Evolutionary conservation across 495 filamentous ascomycete genomes (phyloP).

Genomic region (Talaromyces ruber): DNA sequence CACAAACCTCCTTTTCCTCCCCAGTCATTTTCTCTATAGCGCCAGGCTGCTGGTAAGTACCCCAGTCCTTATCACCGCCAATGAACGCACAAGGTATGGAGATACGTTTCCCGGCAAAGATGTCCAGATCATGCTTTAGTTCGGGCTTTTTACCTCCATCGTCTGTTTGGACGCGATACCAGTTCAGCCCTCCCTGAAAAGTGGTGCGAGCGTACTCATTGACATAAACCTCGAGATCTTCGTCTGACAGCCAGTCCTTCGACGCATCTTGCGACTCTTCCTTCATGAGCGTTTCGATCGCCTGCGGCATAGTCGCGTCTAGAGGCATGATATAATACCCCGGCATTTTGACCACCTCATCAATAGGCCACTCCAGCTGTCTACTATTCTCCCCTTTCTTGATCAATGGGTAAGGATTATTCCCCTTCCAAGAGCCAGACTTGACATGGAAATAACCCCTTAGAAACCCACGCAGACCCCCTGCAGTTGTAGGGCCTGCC

Average conservation of each 20-base stretch:
- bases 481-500: constrained; percentile 34
- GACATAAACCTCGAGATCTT: constrained; percentile 52
- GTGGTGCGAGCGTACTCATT: constrained; percentile 55
- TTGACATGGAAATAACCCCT: constrained; percentile 64
- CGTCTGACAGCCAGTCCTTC: constrained; percentile 43
- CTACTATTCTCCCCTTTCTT: background rate
- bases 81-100: constrained; percentile 54
- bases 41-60: constrained; percentile 57
- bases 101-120: constrained; percentile 55
- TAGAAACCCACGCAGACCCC: constrained; percentile 49
- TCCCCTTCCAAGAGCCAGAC: constrained; percentile 49
- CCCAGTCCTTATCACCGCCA: constrained; percentile 55
- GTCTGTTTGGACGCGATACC: constrained; percentile 55
- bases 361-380: constrained; percentile 40
- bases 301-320: constrained; percentile 46
- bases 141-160: constrained; percentile 20
- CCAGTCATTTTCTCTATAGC: constrained; percentile 48
- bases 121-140: constrained; percentile 39
- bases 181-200: constrained; percentile 63
- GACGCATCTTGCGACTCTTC: constrained; percentile 30
- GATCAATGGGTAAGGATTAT: constrained; percentile 42
- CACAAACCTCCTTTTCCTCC: constrained; percentile 32
- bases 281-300: constrained; percentile 44
- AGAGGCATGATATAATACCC: constrained; percentile 63
- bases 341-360: constrained; percentile 48